Base-by-base conservation (phyloP, 768 basidiomycete genomes). In the Tephrocybe sp. region DNA sequence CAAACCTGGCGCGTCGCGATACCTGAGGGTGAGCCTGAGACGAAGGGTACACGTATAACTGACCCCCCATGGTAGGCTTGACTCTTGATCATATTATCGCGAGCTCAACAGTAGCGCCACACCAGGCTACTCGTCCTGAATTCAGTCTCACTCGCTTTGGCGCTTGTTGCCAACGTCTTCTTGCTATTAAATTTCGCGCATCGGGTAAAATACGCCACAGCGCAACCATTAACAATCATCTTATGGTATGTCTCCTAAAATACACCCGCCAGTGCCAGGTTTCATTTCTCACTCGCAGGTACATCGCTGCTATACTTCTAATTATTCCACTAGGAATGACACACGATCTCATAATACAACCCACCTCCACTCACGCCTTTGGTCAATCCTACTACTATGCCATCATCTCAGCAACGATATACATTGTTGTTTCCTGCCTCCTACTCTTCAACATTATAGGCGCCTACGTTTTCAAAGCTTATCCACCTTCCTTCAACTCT, bases 311-410 rank as follows among this genome's bases (percentile, higher is more conserved):
- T 24, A 50, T 69, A 16, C 56, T 74, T 4, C 63, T 73, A n/a
- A 52, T 69, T 25, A 51, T 69, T 28, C 69, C 71, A 0, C 60
- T 76, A 22, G 53, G 61, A 11, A 45, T 73, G 28, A 62, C 65
- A 0, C 54, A 59, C 51, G 49, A 52, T 22, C 53, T 57, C 28
- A 26, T 30, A 26, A 19, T 54, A 32, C 21, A 55, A n/a, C 44
- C 38, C 28, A 45, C n/a, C 9, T 27, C 60, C 7, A 40, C 48
- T 5, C 56, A 63, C 45, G 50, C 58, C 7, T 65, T 65, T 24
- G 61, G 68, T 2, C 69, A 74, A 52, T 62, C 71, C 0, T 74
- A 69, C 51, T 72, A 72, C 52, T 74, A 72, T 34, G 71, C 60
- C 19, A 43, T 74, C 9, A 66, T 74, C 18, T 60, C 70, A 12